Conservation (phyloP, 2,329 filamentous ascomycete species). For the Leptographium radiaticola region DNA sequence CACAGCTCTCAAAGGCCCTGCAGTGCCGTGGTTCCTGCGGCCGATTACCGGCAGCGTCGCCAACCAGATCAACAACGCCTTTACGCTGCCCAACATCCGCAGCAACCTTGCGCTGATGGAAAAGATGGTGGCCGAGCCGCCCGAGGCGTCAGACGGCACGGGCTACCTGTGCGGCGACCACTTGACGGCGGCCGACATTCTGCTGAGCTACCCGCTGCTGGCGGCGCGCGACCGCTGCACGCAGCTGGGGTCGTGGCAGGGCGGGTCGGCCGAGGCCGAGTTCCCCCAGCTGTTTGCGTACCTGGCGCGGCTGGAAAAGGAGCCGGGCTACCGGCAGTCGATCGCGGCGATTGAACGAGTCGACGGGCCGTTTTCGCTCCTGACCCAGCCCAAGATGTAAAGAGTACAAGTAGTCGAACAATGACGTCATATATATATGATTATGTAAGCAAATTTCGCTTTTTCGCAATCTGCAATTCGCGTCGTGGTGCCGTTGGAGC, state of each 20-base stretch:
- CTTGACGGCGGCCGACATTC: constrained; percentile 33
- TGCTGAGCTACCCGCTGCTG: constrained; percentile 40
- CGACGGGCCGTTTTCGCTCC: constrained; percentile 24
- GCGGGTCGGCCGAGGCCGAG: constrained; percentile 13
- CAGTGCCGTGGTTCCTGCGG: background rate
- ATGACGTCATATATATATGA: background rate
- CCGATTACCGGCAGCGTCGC: constrained; percentile 30
- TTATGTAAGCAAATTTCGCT: too few relatives aligned
- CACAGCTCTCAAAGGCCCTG: background rate
- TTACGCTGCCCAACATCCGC: constrained; percentile 34
- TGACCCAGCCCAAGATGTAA: background rate
- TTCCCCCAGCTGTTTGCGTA: constrained; percentile 35
- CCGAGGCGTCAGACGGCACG: constrained; percentile 19
- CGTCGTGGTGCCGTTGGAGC: too few relatives aligned
- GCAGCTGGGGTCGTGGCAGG: constrained; percentile 25
- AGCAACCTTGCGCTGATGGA: constrained; percentile 37
- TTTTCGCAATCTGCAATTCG: too few relatives aligned
- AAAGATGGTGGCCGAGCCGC: constrained; percentile 31
- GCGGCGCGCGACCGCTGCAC: constrained; percentile 26
- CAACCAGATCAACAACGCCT: constrained; percentile 25
- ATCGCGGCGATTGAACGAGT: constrained; percentile 35
- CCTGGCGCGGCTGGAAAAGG: constrained; percentile 28
- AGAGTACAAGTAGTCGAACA: too few relatives aligned
- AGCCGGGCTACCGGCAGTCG: constrained; percentile 35
- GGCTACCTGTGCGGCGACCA: constrained; percentile 35